These are phyloP conservation scores for Rutstroemia sp. DNA, from an alignment of 2,329 filamentous ascomycete species.

Conservation along the genomic window DNA sequence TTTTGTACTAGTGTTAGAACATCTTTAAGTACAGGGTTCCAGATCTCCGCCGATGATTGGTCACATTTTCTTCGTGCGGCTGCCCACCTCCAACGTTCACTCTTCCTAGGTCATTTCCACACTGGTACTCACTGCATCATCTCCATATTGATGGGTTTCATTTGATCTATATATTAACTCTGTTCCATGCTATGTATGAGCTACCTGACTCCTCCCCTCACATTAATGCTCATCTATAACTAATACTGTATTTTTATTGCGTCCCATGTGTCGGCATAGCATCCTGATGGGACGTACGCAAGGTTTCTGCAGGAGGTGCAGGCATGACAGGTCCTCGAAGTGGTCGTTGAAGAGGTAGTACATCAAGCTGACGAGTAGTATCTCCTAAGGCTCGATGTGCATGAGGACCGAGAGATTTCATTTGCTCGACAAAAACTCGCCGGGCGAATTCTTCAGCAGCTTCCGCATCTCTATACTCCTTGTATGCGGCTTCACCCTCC, in stretches of 20 bases:
- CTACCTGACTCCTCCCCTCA: neutral
- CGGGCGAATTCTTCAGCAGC: slow-evolving; percentile 10
- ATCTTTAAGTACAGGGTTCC: neutral
- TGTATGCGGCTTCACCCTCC: slow-evolving; percentile 33
- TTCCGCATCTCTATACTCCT: slow-evolving; percentile 12
- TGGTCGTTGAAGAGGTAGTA: neutral
- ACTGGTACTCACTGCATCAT: no score
- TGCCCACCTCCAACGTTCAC: no score
- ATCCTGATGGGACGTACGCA: no score
- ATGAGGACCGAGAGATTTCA: slow-evolving; percentile 1
- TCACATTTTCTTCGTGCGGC: neutral
- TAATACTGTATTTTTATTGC: no score
- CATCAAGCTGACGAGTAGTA: slow-evolving; percentile 3
- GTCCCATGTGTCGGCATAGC: no score
- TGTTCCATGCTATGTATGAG: neutral
- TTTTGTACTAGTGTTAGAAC: neutral
- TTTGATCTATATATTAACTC: no score
- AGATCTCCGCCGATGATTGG: neutral
- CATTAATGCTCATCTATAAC: no score
- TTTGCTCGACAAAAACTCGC: slow-evolving; percentile 8
- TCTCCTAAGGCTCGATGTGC: neutral
- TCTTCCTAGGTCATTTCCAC: no score
- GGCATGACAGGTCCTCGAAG: neutral
- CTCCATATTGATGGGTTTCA: no score
- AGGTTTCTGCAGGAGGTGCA: neutral